Base-by-base conservation (phyloP, 1,284 basidiomycete genomes). In the Heterobasidion annosum region DNA sequence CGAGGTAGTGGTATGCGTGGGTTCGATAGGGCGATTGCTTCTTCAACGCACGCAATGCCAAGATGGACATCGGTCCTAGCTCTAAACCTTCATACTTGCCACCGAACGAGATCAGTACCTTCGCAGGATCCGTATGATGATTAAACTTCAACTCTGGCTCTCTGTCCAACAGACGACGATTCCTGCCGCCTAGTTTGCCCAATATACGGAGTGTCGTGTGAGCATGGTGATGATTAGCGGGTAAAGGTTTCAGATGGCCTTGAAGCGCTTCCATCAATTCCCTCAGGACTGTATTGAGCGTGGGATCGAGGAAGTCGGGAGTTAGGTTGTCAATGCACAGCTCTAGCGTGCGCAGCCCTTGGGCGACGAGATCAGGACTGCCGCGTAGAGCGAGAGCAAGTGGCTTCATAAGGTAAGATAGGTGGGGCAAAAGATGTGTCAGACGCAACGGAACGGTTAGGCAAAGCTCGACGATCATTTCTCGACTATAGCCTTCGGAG, bases 261-360 rank as follows among this genome's bases (percentile, higher is more conserved):
- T 96, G 92, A 19, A 98, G 77, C 0, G 95, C 96, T 58, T 90
- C 88, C 92, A 97, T 98, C 57, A 99, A 78, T 60, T 99, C 95
- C 48, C 93, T 80, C 48, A 97, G 77, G 40, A 98, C 93, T 0
- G 93, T 93, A 58, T 86, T 91, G 65, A 99, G 84, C 1, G 95
- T 97, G 0, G 97, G 98, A 64, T 99, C 97, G 33, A 99, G 79
- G 76, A 99, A 99, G 68, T 99, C 97, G 16, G 95, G 93, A 0
- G 95, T 98, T 25, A 99, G 79, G 65, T 99, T 99, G 75, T 99
- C 98, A 67, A 99, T 98, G 71, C 96, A 99, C n/a, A 99, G 78
- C 70, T 99, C 98, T 56, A 99, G 81, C 0, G 97, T 99, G 5
- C 98, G 85, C 35, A 99, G 75, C 46, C 97, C 97, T 73, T 99